Conservation (phyloP, 1,284 basidiomycete species). For the Cryptococcus hybrid region DNA sequence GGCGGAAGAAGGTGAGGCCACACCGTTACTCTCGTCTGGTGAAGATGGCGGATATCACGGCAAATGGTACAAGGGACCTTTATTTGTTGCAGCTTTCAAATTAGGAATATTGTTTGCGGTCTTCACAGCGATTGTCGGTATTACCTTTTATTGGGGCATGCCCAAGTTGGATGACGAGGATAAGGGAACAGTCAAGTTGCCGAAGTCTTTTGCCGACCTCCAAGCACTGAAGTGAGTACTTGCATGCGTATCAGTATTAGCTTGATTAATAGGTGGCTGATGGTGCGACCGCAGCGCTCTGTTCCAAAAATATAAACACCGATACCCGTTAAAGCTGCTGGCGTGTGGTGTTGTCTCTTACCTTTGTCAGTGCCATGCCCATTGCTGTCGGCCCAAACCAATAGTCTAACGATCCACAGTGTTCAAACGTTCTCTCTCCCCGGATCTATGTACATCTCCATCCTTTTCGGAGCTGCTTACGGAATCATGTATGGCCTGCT, state of each 20-base stretch:
- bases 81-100: slow-evolving; percentile 76
- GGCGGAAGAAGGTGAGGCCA: slow-evolving; percentile 13
- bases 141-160: slow-evolving; percentile 72
- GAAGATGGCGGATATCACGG: slow-evolving; percentile 5
- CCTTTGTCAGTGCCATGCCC: slow-evolving; percentile 70
- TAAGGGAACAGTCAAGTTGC: slow-evolving; percentile 68
- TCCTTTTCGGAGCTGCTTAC: slow-evolving; percentile 94
- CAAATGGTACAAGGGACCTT: slow-evolving; percentile 54
- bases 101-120: slow-evolving; percentile 72
- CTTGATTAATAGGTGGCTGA: background rate
- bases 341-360: slow-evolving; percentile 83
- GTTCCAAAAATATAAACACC: slow-evolving; percentile 83
- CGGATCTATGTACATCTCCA: slow-evolving; percentile 97
- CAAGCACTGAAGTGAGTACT: slow-evolving; percentile 67
- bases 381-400: slow-evolving; percentile 2
- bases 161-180: slow-evolving; percentile 70
- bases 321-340: slow-evolving; percentile 75
- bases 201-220: slow-evolving; percentile 77
- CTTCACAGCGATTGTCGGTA: slow-evolving; percentile 67
- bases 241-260: background rate
- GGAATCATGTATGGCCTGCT: slow-evolving; percentile 85
- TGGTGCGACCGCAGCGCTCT: slow-evolving; percentile 50
- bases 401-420: slow-evolving; percentile 51
- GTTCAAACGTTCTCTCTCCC: slow-evolving; percentile 96
- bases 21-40: slow-evolving; percentile 4